Percentiles rank a stretch among this genome's conserved stretches.
Evolutionary conservation across 2,329 filamentous ascomycete species (phyloP).

Genomic region (Monosporascus sp.): DNA sequence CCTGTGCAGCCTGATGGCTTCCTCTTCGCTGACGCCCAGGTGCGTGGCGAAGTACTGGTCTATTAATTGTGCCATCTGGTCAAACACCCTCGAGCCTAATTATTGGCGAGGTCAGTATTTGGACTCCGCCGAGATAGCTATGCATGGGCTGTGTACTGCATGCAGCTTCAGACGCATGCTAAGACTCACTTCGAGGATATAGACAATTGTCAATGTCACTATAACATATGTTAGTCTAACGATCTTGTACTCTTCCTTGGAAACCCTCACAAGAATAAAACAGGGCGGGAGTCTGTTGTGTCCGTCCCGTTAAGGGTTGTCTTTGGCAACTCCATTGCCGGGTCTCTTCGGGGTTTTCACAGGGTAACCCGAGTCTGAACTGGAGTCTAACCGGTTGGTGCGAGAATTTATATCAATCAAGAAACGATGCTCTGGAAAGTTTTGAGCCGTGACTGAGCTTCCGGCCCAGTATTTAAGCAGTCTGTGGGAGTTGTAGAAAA

Average conservation of each 20-base stretch:
- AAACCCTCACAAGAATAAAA: conserved; percentile 39
- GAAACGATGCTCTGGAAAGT: not conserved
- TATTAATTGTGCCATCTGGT: conserved; percentile 84
- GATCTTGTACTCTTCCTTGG: not conserved
- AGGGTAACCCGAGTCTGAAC: too few species aligned
- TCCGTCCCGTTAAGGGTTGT: conserved; percentile 13
- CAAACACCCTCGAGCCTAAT: conserved; percentile 70
- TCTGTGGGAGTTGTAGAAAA: not conserved
- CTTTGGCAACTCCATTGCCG: conserved; percentile 22
- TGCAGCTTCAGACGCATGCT: not conserved
- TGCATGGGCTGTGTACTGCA: too few species aligned
- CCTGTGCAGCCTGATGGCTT: conserved; percentile 79
- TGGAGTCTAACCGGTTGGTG: not conserved
- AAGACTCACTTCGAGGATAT: conserved; percentile 71
- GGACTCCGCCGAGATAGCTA: too few species aligned
- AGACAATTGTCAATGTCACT: conserved; percentile 99
- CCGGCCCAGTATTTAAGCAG: not conserved
- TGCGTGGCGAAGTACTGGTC: conserved; percentile 59
- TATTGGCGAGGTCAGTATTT: too few species aligned
- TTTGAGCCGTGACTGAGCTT: not conserved
- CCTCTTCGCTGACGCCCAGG: conserved; percentile 65
- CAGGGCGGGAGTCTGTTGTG: conserved; percentile 20
- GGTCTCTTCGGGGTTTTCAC: not conserved
- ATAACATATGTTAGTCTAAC: conserved; percentile 39
- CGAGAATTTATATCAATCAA: not conserved